Evolutionary conservation across 495 filamentous ascomycete species (phyloP).

Genomic region (Friedmanniomyces endolithicus): DNA sequence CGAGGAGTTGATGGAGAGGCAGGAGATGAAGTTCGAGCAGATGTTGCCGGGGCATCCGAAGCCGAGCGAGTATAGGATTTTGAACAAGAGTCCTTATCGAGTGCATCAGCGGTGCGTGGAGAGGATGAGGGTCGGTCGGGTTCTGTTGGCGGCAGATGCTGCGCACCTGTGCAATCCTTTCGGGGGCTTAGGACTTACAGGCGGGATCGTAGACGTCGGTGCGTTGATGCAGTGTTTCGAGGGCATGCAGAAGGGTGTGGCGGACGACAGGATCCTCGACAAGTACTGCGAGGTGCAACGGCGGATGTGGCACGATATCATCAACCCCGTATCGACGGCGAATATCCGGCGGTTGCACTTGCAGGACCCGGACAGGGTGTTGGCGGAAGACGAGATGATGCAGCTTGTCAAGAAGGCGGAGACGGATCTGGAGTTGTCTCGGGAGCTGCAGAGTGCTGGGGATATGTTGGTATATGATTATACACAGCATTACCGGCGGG

Average conservation of each 20-base stretch:
- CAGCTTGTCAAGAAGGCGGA: slow-evolving; percentile 1
- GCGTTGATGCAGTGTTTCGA: slow-evolving; percentile 5
- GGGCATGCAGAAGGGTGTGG: slow-evolving; percentile 3
- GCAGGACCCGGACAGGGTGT: slow-evolving; percentile 5
- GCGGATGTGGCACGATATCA: slow-evolving; percentile 13
- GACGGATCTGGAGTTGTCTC: slow-evolving; percentile 2
- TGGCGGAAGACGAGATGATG: slow-evolving; percentile 9
- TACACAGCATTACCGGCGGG: slow-evolving; percentile 8
- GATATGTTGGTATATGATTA: slow-evolving; percentile 9
- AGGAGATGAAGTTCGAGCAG: slow-evolving; percentile 11
- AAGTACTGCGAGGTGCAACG: slow-evolving; percentile 14
- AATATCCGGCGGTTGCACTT: slow-evolving; percentile 1
- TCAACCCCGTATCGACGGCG: slow-evolving; percentile 11
- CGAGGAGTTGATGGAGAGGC: slow-evolving; percentile 10
- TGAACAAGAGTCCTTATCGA: slow-evolving; percentile 8
- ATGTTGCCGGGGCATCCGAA: slow-evolving; percentile 18
- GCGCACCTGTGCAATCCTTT: slow-evolving; percentile 16
- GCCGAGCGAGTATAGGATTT: slow-evolving; percentile 12
- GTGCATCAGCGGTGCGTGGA: slow-evolving; percentile 16
- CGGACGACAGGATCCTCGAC: slow-evolving; percentile 10
- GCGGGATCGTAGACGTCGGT: slow-evolving; percentile 4
- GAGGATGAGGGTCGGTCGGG: slow-evolving; percentile 7
- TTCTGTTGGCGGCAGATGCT: slow-evolving; percentile 18
- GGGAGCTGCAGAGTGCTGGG: slow-evolving; percentile 1
- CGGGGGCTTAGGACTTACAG: slow-evolving; percentile 7